Conservation (phyloP, 2,329 filamentous ascomycete species). For the Aspergillus sp. region DNA sequence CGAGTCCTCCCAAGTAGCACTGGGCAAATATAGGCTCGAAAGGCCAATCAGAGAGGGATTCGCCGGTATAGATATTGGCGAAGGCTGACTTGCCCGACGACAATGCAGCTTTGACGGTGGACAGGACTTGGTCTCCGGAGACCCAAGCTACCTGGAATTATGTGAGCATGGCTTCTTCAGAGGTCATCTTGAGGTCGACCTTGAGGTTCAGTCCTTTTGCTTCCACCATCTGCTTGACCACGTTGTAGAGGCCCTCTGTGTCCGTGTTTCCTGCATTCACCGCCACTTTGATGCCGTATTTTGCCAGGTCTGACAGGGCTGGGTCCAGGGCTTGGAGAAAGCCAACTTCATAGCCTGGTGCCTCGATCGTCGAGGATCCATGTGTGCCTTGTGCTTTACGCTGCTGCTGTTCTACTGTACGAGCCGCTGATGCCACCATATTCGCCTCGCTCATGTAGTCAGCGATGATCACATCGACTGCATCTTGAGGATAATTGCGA, state of each 20-base stretch:
- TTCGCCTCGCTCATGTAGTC: constrained; percentile 56
- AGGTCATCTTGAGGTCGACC: constrained; percentile 10
- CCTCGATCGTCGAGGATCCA: constrained; percentile 12
- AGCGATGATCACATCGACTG: constrained; percentile 50
- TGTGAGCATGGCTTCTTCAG: constrained; percentile 2
- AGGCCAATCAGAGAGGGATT: constrained; percentile 37
- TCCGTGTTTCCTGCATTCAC: constrained; percentile 50
- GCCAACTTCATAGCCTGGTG: constrained; percentile 53
- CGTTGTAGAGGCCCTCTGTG: constrained; percentile 43
- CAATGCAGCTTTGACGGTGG: constrained; percentile 35
- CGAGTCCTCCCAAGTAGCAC: constrained; percentile 44
- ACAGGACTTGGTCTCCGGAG: constrained; percentile 49
- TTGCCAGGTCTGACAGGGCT: constrained; percentile 43
- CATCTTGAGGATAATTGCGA: constrained; percentile 44
- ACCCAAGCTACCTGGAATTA: constrained; percentile 49
- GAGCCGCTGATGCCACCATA: constrained; percentile 47
- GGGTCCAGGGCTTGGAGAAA: constrained; percentile 54
- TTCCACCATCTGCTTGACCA: constrained; percentile 40
- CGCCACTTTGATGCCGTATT: constrained; percentile 46
- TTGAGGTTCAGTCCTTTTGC: constrained; percentile 46
- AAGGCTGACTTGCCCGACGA: constrained; percentile 38
- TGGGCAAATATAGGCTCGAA: constrained; percentile 35
- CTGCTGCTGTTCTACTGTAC: constrained; percentile 42
- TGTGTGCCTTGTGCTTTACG: constrained; percentile 9
- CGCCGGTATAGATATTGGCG: constrained; percentile 44